Percentiles rank a stretch among this genome's conserved stretches.
Conservation (phyloP, 2,329 filamentous ascomycete genomes). For the Phyllosticta citribraziliensis region DNA sequence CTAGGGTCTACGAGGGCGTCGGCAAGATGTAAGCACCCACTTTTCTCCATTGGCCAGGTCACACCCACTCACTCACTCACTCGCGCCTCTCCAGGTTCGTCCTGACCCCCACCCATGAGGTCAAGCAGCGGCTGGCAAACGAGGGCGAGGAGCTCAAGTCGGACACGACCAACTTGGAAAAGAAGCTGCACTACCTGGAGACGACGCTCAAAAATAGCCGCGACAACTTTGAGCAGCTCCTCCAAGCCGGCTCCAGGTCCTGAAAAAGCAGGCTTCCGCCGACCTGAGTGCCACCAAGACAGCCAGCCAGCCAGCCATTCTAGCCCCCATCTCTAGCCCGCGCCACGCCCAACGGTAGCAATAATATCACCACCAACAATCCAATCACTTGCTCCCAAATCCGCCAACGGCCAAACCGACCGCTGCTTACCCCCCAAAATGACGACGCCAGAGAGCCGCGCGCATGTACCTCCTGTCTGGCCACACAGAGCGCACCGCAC, state of each 20-base stretch:
- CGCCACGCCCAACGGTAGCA: constrained; percentile 7
- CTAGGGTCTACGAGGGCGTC: constrained; percentile 84
- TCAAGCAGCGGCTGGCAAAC: constrained; percentile 64
- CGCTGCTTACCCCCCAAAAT: not conserved
- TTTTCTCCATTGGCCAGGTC: not conserved
- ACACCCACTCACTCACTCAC: not conserved
- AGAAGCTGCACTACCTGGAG: constrained; percentile 87
- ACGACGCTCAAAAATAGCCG: constrained; percentile 92
- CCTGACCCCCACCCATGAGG: constrained; percentile 58
- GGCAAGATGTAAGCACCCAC: constrained; percentile 73
- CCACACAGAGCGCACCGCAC: not conserved
- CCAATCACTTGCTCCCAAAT: not conserved
- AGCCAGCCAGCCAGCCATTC: not conserved
- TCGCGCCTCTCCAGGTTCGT: constrained; percentile 62
- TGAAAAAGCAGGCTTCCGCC: not conserved
- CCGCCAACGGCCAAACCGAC: not conserved
- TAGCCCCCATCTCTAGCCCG: constrained; percentile 2
- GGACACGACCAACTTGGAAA: constrained; percentile 72
- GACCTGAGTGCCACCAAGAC: not conserved
- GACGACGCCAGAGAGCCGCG: not conserved
- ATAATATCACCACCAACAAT: constrained; percentile 7
- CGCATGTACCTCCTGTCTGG: not conserved
- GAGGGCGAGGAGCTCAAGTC: constrained; percentile 67
- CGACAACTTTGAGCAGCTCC: constrained; percentile 81
- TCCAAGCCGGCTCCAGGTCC: constrained; percentile 39